phyloP scores from a whole-genome alignment of 1,139 yeast genomes.

The Nakaseomyces uthaithaninus region DNA sequence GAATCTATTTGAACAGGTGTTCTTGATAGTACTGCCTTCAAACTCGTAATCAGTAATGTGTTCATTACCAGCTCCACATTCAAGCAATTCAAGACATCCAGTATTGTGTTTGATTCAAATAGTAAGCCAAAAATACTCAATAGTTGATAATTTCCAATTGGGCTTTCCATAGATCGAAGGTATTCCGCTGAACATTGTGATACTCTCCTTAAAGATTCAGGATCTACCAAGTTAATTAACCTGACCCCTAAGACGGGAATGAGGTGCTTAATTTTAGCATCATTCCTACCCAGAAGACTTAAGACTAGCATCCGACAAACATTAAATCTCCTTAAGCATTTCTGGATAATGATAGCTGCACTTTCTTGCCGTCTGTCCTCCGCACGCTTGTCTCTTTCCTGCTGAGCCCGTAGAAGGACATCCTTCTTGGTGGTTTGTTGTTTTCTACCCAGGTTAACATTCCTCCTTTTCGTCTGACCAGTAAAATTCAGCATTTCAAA shows the following conservation, averaged over 20 bases:
- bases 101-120: background rate
- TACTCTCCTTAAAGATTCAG: background rate
- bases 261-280: slow-evolving; percentile 7
- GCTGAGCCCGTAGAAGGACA: slow-evolving; percentile 52
- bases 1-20: no score
- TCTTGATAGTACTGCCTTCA: background rate
- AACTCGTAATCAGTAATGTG: background rate
- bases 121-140: slow-evolving; percentile 10
- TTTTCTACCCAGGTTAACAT: slow-evolving; percentile 65
- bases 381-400: slow-evolving; percentile 62
- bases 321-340: slow-evolving; percentile 36
- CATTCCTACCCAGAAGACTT: slow-evolving; percentile 12
- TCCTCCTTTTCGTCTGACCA: slow-evolving; percentile 55
- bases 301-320: slow-evolving; percentile 23
- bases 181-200: background rate
- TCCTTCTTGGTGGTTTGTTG: slow-evolving; percentile 27
- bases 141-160: slow-evolving; percentile 13
- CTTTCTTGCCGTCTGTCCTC: slow-evolving; percentile 44
- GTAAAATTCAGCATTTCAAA: slow-evolving; percentile 44
- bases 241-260: slow-evolving; percentile 22
- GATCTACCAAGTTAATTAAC: slow-evolving; percentile 17
- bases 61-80: background rate
- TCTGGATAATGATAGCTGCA: slow-evolving; percentile 43
- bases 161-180: background rate
- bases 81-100: background rate